Base-by-base conservation (phyloP, 192 early-diverging fungal genomes). In the Pilobolus umbonatus region DNA sequence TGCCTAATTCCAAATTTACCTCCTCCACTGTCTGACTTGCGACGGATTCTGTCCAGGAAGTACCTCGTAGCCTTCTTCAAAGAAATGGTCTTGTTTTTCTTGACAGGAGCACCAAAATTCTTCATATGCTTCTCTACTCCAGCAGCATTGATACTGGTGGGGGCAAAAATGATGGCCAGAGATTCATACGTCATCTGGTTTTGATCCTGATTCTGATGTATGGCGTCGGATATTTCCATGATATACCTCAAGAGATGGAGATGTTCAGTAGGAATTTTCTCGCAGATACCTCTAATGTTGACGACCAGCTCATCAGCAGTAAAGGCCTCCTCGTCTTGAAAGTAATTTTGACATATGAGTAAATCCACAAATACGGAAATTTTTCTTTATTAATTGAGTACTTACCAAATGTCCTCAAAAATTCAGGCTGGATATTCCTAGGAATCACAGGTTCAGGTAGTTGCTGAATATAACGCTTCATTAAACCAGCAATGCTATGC, bases 371-470 rank as follows among this genome's bases (percentile, higher is more conserved):
- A n/a, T 17, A 15, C 25, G 1, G 24, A 28, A 28, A 28, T n/a
- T n/a, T n/a, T n/a, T n/a, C n/a, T n/a, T n/a, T 40, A 40, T 3
- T 40, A 24, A 34, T 26, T 9, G 30, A 4, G 22, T 4, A 38
- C 14, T 32, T 54, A 54, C 51, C 51, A 22, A 35, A 54, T 5
- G 15, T 21, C 7, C 36, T 21, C 14, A 54, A 35, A 15, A 54
- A 38, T 24, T 19, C 12, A 1, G 19, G 17, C 24, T 54, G 52
- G 25, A 15, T 38, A 7, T 54, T 19, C 25, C 35, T 54, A 22
- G 52, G 52, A 5, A 54, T 54, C 19, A 54, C 52, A 15, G 52
- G 52, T 36, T 54, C 52, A 5, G 52, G 52, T 15, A 54, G n/a
- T 25, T 36, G 6, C 19, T 54, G 52, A 38, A 54, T 22, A 54